Base-by-base conservation (phyloP, 129 eudicot species). In the Calendula officinalis region DNA sequence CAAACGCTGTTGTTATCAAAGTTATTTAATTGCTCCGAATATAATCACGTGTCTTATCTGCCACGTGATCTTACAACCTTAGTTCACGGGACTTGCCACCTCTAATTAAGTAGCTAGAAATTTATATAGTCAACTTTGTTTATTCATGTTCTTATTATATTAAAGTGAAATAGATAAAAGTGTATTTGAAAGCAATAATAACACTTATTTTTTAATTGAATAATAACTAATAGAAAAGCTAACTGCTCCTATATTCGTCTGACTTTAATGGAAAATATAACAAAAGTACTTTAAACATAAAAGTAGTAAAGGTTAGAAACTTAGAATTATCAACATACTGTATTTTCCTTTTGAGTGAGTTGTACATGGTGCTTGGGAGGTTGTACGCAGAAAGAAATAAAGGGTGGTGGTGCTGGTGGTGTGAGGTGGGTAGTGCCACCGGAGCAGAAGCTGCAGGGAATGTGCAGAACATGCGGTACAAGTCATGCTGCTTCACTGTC, bases 391-490 rank as follows among this genome's bases (percentile, higher is more conserved):
- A n/a, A n/a, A n/a, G n/a, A n/a, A n/a, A n/a, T n/a, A n/a, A 22
- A 22, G 39, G 9, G 30, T 2, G 30, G 30, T 22, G 60, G 37
- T 45, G n/a, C n/a, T n/a, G n/a, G n/a, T n/a, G n/a, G n/a, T n/a
- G n/a, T n/a, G n/a, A n/a, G 47, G 59, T 42, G 2, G 40, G 54
- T 5, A 63, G 53, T 7, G 69, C 59, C 53, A 54, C 55, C 38
- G 64, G 78, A 48, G 72, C 51, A 64, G 81, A 77, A 57, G 64
- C 59, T 85, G 92, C 92, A 76, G 87, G 92, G 92, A 85, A 85
- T 85, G 88, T 85, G 92, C 85, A 81, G 85, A 85, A 81, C 92
- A 82, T 81, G 92, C 69, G 64, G 81, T 75, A 81, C 91, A 84
- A 64, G 71, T 68, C 57, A 76, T 64, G 77, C 62, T 81, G 92